Evolutionary conservation across 2,329 filamentous ascomycete species (phyloP), one percentile per base, ranked within the genome.

Genomic region (Claviceps digitariae): DNA sequence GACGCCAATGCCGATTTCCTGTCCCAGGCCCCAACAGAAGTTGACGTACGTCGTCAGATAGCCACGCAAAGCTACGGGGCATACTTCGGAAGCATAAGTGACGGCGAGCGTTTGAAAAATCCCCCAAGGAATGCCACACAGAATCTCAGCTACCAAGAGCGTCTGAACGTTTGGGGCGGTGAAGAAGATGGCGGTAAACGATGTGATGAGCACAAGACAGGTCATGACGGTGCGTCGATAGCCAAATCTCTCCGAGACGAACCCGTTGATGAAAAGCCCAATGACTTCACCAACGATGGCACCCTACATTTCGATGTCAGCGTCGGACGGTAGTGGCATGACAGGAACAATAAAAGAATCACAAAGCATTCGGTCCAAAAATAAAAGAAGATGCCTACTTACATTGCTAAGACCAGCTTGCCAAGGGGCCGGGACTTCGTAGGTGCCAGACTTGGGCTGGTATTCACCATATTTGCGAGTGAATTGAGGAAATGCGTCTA

Each of bases 11-110:
- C 81, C 84, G 52, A 88, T 83, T 54, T 84, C 73, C 66, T 89
- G 84, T 20, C 85, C 85, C n/a, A 87, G 70, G 36, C 82, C 84
- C 83, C 84, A 88, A 74, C 84, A 87, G 62, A 85, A 83, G 69
- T 87, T 87, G 68, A 87, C 81, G 57, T 87, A 88, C 7, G 84
- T 87, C 1, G 84, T 87, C 57, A 86, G 68, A 62, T 84, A 85
- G 52, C 83, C 83, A 56, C 85, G 79, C 51, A 89, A 75, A 47
- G 83, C 80, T 7, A 88, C 77, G 3, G 85, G 85, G 62, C 83
- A 87, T 55, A 88, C 84, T 62, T 87, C 84, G 52, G 81, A 81
- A 31, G 83, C 83, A 61, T 87, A 87, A 1, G 83, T 82, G 56
- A 81, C 76, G 57, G 76, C 78, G 40, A 81, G 67, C 31, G 73